Percentiles rank a stretch among this genome's conserved stretches.
Evolutionary conservation across 441 rosid genomes (phyloP).

Genomic region (Gossypium lobatum): DNA sequence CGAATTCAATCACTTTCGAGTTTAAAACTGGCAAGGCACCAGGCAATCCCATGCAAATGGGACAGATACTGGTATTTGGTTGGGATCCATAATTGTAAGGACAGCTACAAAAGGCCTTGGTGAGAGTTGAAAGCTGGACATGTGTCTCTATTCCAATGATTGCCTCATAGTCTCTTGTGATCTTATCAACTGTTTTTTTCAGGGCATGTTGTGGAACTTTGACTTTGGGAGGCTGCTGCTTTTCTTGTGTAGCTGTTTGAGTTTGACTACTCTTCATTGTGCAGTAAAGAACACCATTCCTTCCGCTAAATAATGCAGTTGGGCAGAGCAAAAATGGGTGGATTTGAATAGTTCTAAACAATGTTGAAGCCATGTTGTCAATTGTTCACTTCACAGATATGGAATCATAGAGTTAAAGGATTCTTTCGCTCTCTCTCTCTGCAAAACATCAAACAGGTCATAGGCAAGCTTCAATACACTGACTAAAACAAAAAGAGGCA

Average conservation of each 20-base stretch:
- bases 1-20: constrained; percentile 77
- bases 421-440: constrained; percentile 5
- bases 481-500: background rate
- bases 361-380: constrained; percentile 48
- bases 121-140: constrained; percentile 74
- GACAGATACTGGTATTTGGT: constrained; percentile 75
- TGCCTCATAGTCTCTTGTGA: constrained; percentile 61
- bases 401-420: constrained; percentile 12
- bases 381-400: constrained; percentile 5
- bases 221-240: constrained; percentile 30
- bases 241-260: constrained; percentile 55
- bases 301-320: constrained; percentile 42
- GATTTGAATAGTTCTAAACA: constrained; percentile 47
- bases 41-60: constrained; percentile 93
- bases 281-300: constrained; percentile 29
- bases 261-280: constrained; percentile 38
- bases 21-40: constrained; percentile 85
- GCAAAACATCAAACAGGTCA: constrained; percentile 33
- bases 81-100: constrained; percentile 76
- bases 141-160: constrained; percentile 93
- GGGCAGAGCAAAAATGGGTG: constrained; percentile 41
- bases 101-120: constrained; percentile 85
- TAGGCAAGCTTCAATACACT: constrained; percentile 18
- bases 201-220: constrained; percentile 41
- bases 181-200: constrained; percentile 40